Evolutionary conservation across 2,329 filamentous ascomycete species (phyloP), one percentile per base, ranked within the genome.

Genomic region (Allantophomopsis cytisporea): DNA sequence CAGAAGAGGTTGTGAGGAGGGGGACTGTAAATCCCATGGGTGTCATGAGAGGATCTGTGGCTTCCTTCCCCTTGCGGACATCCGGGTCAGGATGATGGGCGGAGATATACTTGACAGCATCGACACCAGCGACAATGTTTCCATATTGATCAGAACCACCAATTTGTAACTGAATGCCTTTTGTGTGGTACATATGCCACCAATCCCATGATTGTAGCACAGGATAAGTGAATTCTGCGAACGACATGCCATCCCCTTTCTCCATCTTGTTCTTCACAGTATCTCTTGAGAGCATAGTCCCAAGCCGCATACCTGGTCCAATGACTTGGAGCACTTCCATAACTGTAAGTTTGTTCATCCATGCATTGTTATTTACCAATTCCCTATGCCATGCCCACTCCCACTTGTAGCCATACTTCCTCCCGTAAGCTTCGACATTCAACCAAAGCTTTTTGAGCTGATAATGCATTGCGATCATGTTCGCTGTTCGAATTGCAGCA

Each of bases 201-300:
- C 88, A 98, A 58, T 98, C 91, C 82, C 88, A 96, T 16, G 82
- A 87, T 57, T 98, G 91, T 51, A 96, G 75, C 13, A 98, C 63
- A 1, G 93, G 91, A 54, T 98, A 98, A 33, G 78, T 73, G 59
- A 98, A 94, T 56, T 98, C 91, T 30, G 85, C 80, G 51, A 93
- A 83, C 1, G 88, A 93, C 81, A 98, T 89, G 50, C 91, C 93
- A 46, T 91, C 83, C 31, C 86, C 85, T 39, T 78, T 78, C n/a
- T 73, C 71, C 67, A 96, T 71, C 54, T 87, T 85, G 41, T 76
- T 79, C 60, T 86, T 91, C 40, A 93, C 87, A 80, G 83, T 91
- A 45, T 96, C 89, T 51, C 86, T 78, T 39, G 79, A 76, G 43
- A 98, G 68, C 84, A 98, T 87, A 3, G 87, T 73, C 1, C 89